Conservation (phyloP, 257 asterid species). For the Petrea volubilis region DNA sequence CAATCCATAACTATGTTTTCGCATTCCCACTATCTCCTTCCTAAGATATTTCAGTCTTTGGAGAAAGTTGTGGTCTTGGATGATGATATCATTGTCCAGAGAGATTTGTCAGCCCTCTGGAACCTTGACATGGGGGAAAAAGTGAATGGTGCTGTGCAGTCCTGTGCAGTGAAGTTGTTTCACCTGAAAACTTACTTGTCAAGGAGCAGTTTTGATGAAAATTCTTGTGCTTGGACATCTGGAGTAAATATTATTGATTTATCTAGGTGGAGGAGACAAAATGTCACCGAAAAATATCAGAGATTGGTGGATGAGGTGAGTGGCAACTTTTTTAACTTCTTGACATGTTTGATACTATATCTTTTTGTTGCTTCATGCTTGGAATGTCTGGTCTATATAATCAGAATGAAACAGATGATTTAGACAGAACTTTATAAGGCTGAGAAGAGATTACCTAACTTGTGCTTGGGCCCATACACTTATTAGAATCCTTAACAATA, state of each 20-base stretch:
- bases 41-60: slow-evolving; percentile 65
- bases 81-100: slow-evolving; percentile 88
- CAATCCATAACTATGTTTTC: slow-evolving; percentile 80
- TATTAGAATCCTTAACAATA: slow-evolving; percentile 7
- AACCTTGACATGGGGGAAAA: slow-evolving; percentile 83
- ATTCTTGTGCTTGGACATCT: slow-evolving; percentile 90
- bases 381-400: background rate
- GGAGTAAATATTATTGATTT: slow-evolving; percentile 83
- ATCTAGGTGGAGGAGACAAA: slow-evolving; percentile 69
- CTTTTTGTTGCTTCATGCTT: slow-evolving; percentile 11
- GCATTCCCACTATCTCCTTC: slow-evolving; percentile 85
- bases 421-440: background rate
- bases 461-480: slow-evolving; percentile 9
- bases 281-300: slow-evolving; percentile 62
- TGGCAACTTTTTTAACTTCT: slow-evolving; percentile 26
- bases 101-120: slow-evolving; percentile 90
- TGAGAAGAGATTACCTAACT: background rate
- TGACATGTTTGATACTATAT: background rate
- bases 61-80: slow-evolving; percentile 84
- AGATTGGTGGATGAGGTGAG: slow-evolving; percentile 75
- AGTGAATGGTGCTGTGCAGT: slow-evolving; percentile 78
- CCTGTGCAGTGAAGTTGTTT: slow-evolving; percentile 65
- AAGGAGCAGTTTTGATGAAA: slow-evolving; percentile 43
- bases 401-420: background rate
- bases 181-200: slow-evolving; percentile 61